Percentiles rank a stretch among this genome's conserved stretches.
phyloP scores from a whole-genome alignment of 495 filamentous ascomycete species.

The Neurospora intermedia region DNA sequence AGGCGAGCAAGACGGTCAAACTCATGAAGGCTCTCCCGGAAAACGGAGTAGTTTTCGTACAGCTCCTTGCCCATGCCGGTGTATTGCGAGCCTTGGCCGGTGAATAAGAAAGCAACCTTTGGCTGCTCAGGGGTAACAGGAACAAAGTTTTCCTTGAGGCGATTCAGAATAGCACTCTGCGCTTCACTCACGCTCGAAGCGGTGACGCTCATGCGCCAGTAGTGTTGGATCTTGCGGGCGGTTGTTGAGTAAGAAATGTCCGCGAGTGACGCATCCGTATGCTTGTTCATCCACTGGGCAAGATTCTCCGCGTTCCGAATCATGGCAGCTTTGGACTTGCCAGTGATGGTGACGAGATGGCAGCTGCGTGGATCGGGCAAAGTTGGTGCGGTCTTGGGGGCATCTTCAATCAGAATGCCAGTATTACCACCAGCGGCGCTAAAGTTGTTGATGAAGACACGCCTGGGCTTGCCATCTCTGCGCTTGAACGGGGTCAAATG shows the following conservation, averaged over 20 bases:
- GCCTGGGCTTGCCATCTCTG: conserved; percentile 48
- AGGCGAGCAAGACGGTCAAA: conserved; percentile 56
- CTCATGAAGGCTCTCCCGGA: conserved; percentile 58
- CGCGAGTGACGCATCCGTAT: conserved; percentile 40
- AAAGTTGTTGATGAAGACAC: conserved; percentile 61
- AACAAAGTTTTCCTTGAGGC: conserved; percentile 35
- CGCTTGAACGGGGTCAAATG: conserved; percentile 52
- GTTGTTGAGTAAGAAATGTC: conserved; percentile 72
- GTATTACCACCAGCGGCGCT: conserved; percentile 61
- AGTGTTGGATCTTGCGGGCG: conserved; percentile 73
- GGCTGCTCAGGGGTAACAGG: conserved; percentile 37
- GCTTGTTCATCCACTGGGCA: conserved; percentile 41
- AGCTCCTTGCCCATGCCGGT: conserved; percentile 61
- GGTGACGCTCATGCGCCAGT: conserved; percentile 54
- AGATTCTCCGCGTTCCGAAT: conserved; percentile 41
- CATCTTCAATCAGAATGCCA: conserved; percentile 51
- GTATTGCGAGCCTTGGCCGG: conserved; percentile 60
- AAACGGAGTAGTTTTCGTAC: conserved; percentile 53
- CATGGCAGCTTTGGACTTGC: conserved; percentile 47
- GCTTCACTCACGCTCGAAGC: conserved; percentile 40
- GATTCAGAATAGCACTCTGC: conserved; percentile 28
- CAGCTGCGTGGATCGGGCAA: conserved; percentile 36
- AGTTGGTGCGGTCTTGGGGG: conserved; percentile 19
- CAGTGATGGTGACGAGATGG: conserved; percentile 48
- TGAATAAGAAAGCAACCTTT: conserved; percentile 58